These are phyloP conservation scores for Carex pumila DNA, from an alignment of 176 grass and related monocot species.

Conservation along the genomic window DNA sequence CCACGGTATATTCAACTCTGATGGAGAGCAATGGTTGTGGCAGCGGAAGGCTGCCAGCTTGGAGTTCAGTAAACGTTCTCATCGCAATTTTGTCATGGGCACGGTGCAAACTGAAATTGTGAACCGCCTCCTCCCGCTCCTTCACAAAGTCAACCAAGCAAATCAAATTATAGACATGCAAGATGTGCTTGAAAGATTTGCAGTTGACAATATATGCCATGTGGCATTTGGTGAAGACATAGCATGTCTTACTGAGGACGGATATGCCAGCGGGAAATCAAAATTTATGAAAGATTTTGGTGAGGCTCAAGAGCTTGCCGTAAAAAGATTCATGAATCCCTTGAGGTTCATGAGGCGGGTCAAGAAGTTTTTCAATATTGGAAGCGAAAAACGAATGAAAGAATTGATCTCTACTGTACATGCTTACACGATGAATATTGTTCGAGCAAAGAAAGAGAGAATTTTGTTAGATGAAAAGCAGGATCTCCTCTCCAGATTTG, in stretches of 20 bases:
- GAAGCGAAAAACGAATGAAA: conserved; percentile 31
- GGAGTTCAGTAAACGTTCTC: conserved; percentile 35
- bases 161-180: conserved; percentile 13
- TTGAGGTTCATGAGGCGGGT: conserved; percentile 42
- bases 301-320: conserved; percentile 9
- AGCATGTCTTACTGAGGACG: conserved; percentile 20
- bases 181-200: conserved; percentile 28
- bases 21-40: conserved; percentile 24
- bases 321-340: conserved; percentile 36
- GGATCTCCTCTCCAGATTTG: conserved; percentile 59
- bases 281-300: conserved; percentile 30
- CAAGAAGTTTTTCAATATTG: conserved; percentile 46
- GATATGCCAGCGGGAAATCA: neutral
- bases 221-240: conserved; percentile 29
- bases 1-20: conserved; percentile 29
- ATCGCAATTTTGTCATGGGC: conserved; percentile 21
- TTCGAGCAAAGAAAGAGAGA: conserved; percentile 26
- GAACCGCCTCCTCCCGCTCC: conserved; percentile 23
- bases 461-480: neutral
- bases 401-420: conserved; percentile 31
- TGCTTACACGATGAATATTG: conserved; percentile 29
- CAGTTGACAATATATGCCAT: conserved; percentile 39
- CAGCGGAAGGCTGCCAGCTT: conserved; percentile 34
- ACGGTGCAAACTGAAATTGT: neutral
- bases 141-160: neutral